A percentile compares a stretch with the other conserved stretches of the same genome.
phyloP scores from a whole-genome alignment of 768 basidiomycete species.

The Dacryopinax spathularia region DNA sequence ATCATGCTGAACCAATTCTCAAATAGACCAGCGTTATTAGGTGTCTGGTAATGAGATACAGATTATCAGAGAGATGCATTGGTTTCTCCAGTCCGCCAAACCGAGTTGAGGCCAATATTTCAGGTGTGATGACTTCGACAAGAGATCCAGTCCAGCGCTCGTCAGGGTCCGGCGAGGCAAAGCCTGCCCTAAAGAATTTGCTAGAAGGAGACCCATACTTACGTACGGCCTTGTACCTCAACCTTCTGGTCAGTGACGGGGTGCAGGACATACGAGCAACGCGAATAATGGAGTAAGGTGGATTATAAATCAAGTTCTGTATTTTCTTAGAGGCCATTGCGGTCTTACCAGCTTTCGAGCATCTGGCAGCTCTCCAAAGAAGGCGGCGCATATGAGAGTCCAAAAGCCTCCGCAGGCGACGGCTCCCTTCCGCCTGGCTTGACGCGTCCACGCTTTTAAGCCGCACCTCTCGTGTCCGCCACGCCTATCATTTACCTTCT shows the following conservation, averaged over 20 bases:
- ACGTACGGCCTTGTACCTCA: background rate
- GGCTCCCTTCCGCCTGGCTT: background rate
- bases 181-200: background rate
- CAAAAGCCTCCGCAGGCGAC: background rate
- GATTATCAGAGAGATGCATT: no score
- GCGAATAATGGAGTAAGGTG: background rate
- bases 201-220: background rate
- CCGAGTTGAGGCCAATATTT: background rate
- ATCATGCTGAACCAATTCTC: background rate
- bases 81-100: no score
- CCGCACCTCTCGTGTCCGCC: background rate
- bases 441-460: slow-evolving; percentile 4
- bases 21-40: background rate
- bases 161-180: background rate
- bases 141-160: background rate
- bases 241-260: no score
- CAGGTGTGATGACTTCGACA: background rate
- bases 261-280: no score
- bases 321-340: no score
- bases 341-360: no score
- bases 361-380: no score
- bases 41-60: background rate
- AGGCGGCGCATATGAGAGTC: no score
- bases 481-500: background rate
- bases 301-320: no score